Percentiles rank a stretch among this genome's conserved stretches.
Conservation (phyloP, 2,329 filamentous ascomycete species). For the Colletotrichum orbiculare region DNA sequence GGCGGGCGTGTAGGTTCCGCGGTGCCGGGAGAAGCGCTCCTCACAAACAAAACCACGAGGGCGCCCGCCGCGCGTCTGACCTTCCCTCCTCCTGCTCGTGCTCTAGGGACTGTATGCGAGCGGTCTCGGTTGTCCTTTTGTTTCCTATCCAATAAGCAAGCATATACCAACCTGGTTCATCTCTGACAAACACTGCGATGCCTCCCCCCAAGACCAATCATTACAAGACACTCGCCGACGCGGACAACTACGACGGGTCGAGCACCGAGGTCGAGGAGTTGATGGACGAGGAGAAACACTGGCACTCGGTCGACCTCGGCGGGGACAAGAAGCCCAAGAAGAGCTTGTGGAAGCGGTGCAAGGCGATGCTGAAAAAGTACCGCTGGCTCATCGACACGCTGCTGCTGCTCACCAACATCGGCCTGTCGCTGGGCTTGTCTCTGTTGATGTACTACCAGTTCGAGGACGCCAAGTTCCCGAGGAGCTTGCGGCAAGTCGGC, state of each 20-base stretch:
- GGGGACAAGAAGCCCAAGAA: neutral
- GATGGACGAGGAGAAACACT: constrained; percentile 33
- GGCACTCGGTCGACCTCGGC: constrained; percentile 28
- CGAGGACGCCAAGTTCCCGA: constrained; percentile 20
- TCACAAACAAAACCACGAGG: no score
- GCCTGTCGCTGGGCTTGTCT: constrained; percentile 25
- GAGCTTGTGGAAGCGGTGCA: constrained; percentile 18
- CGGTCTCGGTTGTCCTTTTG: neutral
- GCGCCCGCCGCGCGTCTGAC: no score
- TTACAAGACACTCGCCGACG: constrained; percentile 9
- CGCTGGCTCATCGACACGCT: constrained; percentile 33
- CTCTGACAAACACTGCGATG: neutral
- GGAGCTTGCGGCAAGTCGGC: constrained; percentile 47
- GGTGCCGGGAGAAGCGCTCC: no score
- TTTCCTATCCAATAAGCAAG: neutral
- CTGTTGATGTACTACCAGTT: constrained; percentile 35
- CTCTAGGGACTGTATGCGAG: no score
- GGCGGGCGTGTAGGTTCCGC: no score
- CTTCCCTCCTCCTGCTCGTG: no score
- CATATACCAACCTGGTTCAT: neutral
- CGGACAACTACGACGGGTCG: constrained; percentile 26
- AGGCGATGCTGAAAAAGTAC: constrained; percentile 12
- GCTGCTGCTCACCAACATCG: constrained; percentile 32
- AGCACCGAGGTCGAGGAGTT: constrained; percentile 32
- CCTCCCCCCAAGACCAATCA: constrained; percentile 7